Percentiles rank a stretch among this genome's conserved stretches.
phyloP scores from a whole-genome alignment of 352 stramenopile genomes.

The Pythium insidiosum region DNA sequence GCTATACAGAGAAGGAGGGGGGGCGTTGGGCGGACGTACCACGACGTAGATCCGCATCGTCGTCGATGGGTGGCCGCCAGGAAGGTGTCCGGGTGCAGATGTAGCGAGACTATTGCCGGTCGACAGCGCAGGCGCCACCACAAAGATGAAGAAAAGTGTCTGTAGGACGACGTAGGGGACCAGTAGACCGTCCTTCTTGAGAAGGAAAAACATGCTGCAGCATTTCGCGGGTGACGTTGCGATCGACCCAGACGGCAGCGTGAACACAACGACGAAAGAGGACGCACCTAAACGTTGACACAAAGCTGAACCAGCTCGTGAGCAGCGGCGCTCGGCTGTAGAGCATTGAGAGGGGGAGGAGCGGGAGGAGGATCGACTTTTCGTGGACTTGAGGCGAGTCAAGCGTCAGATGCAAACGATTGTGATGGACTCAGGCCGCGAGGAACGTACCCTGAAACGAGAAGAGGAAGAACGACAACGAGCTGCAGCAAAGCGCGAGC shows the following conservation, averaged over 20 bases:
- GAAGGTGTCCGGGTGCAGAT: slow-evolving; percentile 28
- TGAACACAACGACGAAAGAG: not conserved
- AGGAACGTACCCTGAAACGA: slow-evolving; percentile 87
- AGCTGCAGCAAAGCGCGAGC: slow-evolving; percentile 76
- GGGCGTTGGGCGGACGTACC: too few species aligned
- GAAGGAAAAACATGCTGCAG: slow-evolving; percentile 82
- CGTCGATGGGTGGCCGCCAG: slow-evolving; percentile 22
- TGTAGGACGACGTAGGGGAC: slow-evolving; percentile 68
- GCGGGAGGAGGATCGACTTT: slow-evolving; percentile 93
- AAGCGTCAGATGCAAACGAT: too few species aligned
- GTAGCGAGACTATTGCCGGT: slow-evolving; percentile 1
- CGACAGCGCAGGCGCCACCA: slow-evolving; percentile 17
- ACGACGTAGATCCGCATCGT: slow-evolving; percentile 32
- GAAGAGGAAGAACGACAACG: slow-evolving; percentile 93
- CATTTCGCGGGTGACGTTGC: too few species aligned
- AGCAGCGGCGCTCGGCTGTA: slow-evolving; percentile 49
- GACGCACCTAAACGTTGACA: slow-evolving; percentile 78
- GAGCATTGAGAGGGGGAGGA: slow-evolving; percentile 89
- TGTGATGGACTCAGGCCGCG: too few species aligned
- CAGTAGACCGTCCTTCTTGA: slow-evolving; percentile 72
- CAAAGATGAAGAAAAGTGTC: slow-evolving; percentile 33
- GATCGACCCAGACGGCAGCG: too few species aligned
- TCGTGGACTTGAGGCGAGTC: slow-evolving; percentile 91
- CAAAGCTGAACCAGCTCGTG: slow-evolving; percentile 63
- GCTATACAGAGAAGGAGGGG: too few species aligned